phyloP scores from a whole-genome alignment of 805 yeast species.

The Monosporozyma aerobia region DNA sequence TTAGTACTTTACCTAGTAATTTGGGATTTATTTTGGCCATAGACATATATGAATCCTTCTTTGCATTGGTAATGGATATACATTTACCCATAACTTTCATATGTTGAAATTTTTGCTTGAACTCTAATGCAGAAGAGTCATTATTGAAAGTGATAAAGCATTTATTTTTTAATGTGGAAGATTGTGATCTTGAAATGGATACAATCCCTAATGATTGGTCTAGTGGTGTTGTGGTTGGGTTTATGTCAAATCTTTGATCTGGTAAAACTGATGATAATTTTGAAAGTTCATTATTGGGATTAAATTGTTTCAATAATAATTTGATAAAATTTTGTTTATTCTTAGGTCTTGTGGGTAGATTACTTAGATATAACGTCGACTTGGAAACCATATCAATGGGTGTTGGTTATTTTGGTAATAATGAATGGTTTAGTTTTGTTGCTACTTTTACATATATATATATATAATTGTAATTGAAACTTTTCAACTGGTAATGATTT shows the following conservation, averaged over 20 bases:
- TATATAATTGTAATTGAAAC: not conserved
- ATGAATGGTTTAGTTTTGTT: too few relatives aligned
- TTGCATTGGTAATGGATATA: conserved; percentile 15
- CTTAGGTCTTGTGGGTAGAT: conserved; percentile 19
- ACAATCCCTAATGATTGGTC: conserved; percentile 5
- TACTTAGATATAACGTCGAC: conserved; percentile 13
- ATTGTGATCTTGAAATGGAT: conserved; percentile 5
- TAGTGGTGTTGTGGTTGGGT: conserved; percentile 2
- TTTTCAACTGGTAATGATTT: too few relatives aligned
- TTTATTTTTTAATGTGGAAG: conserved; percentile 7
- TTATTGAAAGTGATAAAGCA: conserved; percentile 22
- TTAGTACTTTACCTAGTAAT: conserved; percentile 8
- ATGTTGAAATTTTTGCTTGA: conserved; percentile 8
- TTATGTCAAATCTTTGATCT: not conserved
- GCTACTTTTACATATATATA: not conserved
- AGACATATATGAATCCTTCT: conserved; percentile 17
- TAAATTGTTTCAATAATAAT: conserved; percentile 11
- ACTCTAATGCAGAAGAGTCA: conserved; percentile 9
- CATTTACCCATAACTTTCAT: conserved; percentile 15
- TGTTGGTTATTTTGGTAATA: too few relatives aligned
- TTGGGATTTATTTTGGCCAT: conserved; percentile 6
- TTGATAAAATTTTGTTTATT: conserved; percentile 13
- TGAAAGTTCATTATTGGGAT: conserved; percentile 11
- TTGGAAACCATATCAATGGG: not conserved
- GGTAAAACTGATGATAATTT: conserved; percentile 4